Base-by-base conservation (phyloP, 1,139 yeast species). In the Eremothecium sinecaudum region DNA sequence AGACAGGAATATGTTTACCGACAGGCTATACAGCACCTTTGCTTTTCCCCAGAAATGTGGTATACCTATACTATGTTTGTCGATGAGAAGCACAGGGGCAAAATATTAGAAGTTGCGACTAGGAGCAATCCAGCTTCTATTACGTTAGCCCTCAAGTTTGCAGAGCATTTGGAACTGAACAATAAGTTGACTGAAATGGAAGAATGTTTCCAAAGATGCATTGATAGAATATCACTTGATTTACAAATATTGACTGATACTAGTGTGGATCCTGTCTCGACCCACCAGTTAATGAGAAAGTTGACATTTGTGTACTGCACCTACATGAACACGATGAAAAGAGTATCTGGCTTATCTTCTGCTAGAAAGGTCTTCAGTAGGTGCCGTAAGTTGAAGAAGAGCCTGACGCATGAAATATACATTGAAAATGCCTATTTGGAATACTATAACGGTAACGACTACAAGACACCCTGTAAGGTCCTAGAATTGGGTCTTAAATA, bases 21-120 rank as follows among this genome's bases (percentile, higher is more conserved):
- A 47, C 86, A 83, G 53, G 77, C 93, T 1, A 64, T 78, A 7
- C 75, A 78, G 50, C 61, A 71, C 31, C 63, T 83, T 47, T 69
- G 83, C 18, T 83, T 80, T 56, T 74, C 71, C 28, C 84, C 96
- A 0, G 93, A 83, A 50, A 59, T 82, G 24, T 90, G 97, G 97
- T 86, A 76, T 56, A 77, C 79, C 38, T 84, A 72, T 34, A 65
- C 66, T 2, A 47, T 51, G 49, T 50, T 37, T 25, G 59, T 58
- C 24, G 68, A 59, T 41, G 58, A 61, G 9, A 44, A 46, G 23
- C 40, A 50, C 1, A 53, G 56, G 19, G 59, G 57, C 16, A 48
- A 55, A n/a, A 55, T 79, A 18, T 60, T 84, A 30, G 59, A 57
- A 16, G 69, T 71, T 38, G 86, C 84, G 2, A 52, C 79, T 10